Evolutionary conservation across 257 asterid species (phyloP).

Genomic region (Solanum bulbocastanum): DNA sequence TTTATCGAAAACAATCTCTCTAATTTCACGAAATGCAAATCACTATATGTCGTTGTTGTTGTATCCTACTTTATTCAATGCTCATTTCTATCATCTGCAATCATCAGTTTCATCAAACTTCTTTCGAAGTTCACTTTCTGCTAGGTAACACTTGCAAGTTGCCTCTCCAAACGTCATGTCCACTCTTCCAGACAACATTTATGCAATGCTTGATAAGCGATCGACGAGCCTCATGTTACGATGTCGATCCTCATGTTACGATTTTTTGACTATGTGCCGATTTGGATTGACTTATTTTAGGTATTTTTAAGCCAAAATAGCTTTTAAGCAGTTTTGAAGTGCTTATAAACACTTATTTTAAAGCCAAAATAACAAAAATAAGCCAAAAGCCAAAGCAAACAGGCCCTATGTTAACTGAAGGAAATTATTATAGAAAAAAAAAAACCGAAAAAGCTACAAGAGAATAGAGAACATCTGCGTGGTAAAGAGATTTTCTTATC

Average conservation of each 20-base stretch:
- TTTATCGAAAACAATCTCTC: background rate
- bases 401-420: background rate
- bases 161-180: background rate
- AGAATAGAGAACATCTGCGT: background rate
- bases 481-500: background rate
- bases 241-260: background rate
- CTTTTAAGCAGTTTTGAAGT: no score
- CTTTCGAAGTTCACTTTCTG: background rate
- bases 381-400: no score
- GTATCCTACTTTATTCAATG: background rate
- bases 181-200: background rate
- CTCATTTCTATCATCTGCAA: background rate
- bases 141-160: background rate
- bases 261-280: background rate
- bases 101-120: background rate
- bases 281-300: no score
- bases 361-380: no score
- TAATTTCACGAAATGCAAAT: background rate
- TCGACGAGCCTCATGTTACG: background rate
- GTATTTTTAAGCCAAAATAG: no score
- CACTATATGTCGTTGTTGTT: background rate
- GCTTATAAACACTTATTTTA: no score
- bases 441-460: background rate
- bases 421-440: background rate
- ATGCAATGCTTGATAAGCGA: background rate